phyloP scores from a whole-genome alignment of 2,329 filamentous ascomycete species.

The Amesomyces nigricolor region DNA sequence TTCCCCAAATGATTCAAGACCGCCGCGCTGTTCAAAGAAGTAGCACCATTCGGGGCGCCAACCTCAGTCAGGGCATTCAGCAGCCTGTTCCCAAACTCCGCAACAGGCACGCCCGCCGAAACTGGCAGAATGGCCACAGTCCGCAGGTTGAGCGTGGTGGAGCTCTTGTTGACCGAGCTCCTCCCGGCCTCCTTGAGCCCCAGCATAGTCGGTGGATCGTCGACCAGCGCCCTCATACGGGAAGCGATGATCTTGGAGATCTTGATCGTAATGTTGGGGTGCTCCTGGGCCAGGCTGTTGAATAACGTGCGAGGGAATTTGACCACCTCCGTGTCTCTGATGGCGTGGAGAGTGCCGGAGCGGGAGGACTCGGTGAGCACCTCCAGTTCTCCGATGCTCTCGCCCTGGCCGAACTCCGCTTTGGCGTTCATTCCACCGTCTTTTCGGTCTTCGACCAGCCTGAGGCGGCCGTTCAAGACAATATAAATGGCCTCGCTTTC shows the following conservation, averaged over 20 bases:
- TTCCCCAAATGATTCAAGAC: conserved; percentile 93
- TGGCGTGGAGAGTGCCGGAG: conserved; percentile 89
- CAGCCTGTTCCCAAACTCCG: conserved; percentile 87
- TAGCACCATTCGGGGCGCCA: conserved; percentile 82
- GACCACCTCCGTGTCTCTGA: conserved; percentile 91
- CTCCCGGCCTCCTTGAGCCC: conserved; percentile 58
- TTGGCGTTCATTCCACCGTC: conserved; percentile 79
- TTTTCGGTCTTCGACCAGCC: conserved; percentile 75
- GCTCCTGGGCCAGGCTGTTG: conserved; percentile 94
- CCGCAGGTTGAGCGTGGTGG: conserved; percentile 84
- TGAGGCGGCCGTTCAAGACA: conserved; percentile 85
- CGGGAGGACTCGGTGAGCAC: conserved; percentile 90
- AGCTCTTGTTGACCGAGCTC: conserved; percentile 59
- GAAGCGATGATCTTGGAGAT: conserved; percentile 98
- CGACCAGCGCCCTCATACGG: conserved; percentile 82
- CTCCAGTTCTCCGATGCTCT: conserved; percentile 94
- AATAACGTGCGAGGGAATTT: conserved; percentile 95
- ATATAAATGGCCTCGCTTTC: conserved; percentile 99
- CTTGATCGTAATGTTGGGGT: conserved; percentile 97
- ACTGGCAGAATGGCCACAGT: conserved; percentile 91
- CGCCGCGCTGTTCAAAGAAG: conserved; percentile 84
- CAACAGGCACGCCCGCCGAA: conserved; percentile 83
- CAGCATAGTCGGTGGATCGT: conserved; percentile 63
- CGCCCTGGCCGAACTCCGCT: conserved; percentile 92
- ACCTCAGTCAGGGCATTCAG: conserved; percentile 86